Conservation (phyloP, 2,329 filamentous ascomycete genomes). For the Clonostachys sp. region DNA sequence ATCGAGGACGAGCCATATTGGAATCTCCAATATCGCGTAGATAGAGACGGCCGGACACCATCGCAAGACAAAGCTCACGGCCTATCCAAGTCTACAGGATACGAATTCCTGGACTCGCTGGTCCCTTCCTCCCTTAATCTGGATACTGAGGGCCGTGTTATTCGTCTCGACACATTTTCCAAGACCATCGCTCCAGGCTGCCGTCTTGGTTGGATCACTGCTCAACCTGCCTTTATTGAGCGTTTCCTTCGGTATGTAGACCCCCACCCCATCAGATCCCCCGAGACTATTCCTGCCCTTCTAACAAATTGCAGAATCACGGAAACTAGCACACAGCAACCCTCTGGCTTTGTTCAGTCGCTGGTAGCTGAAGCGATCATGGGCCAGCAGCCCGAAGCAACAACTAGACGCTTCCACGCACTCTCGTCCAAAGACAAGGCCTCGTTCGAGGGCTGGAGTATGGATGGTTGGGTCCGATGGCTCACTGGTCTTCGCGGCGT, state of each 20-base stretch:
- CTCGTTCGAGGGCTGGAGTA: constrained; percentile 62
- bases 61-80: constrained; percentile 18
- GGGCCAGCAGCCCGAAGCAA: constrained; percentile 52
- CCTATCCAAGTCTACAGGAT: constrained; percentile 50
- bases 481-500: constrained; percentile 76
- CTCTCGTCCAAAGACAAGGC: constrained; percentile 42
- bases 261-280: background rate
- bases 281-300: too few relatives aligned
- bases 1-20: constrained; percentile 95
- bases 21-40: constrained; percentile 85
- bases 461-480: constrained; percentile 87
- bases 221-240: constrained; percentile 74
- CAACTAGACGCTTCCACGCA: constrained; percentile 32
- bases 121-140: constrained; percentile 77
- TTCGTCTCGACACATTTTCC: constrained; percentile 89
- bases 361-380: constrained; percentile 75
- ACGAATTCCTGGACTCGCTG: constrained; percentile 75
- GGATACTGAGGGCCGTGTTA: constrained; percentile 80
- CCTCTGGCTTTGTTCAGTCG: constrained; percentile 84
- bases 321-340: constrained; percentile 76
- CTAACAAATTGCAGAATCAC: constrained; percentile 54
- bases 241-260: constrained; percentile 43
- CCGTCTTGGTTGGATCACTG: constrained; percentile 85
- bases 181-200: constrained; percentile 91
- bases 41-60: constrained; percentile 35